Percentiles rank a stretch among this genome's conserved stretches.
These are phyloP conservation scores for Rutstroemia sp. DNA, from an alignment of 2,329 filamentous ascomycete species.

Conservation along the genomic window DNA sequence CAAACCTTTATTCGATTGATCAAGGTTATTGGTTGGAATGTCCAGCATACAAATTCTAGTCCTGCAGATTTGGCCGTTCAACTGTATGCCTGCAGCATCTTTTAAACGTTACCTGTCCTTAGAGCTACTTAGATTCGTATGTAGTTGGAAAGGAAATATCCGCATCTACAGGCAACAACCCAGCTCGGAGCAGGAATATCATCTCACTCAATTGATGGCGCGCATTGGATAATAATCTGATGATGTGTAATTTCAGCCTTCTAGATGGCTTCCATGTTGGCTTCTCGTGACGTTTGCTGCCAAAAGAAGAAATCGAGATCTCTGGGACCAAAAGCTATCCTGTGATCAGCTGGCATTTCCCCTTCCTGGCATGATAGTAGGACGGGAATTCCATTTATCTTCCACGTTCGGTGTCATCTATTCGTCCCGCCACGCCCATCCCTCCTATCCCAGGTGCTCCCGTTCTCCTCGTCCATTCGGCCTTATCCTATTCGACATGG, in stretches of 20 bases:
- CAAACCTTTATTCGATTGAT: neutral
- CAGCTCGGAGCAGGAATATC: neutral
- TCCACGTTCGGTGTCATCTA: slow-evolving; percentile 3
- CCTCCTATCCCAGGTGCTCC: neutral
- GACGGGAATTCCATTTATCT: neutral
- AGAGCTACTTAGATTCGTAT: neutral
- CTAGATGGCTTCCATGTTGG: too few species aligned
- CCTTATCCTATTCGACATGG: neutral
- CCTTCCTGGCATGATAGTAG: neutral
- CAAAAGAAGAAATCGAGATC: neutral
- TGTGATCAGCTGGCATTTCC: slow-evolving; percentile 1
- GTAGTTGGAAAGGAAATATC: slow-evolving; percentile 1
- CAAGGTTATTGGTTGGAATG: neutral
- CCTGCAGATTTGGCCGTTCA: neutral
- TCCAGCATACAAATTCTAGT: neutral
- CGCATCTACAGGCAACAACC: neutral
- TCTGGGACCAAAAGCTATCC: slow-evolving; percentile 4
- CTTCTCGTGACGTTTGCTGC: neutral
- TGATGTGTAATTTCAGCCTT: too few species aligned
- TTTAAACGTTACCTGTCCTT: neutral
- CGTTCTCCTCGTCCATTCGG: neutral
- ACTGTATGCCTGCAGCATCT: neutral
- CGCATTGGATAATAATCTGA: neutral
- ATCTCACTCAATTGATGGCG: neutral
- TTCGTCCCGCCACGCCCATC: neutral